Conservation (phyloP, 495 filamentous ascomycete genomes). For the Oidiodendron maius region DNA sequence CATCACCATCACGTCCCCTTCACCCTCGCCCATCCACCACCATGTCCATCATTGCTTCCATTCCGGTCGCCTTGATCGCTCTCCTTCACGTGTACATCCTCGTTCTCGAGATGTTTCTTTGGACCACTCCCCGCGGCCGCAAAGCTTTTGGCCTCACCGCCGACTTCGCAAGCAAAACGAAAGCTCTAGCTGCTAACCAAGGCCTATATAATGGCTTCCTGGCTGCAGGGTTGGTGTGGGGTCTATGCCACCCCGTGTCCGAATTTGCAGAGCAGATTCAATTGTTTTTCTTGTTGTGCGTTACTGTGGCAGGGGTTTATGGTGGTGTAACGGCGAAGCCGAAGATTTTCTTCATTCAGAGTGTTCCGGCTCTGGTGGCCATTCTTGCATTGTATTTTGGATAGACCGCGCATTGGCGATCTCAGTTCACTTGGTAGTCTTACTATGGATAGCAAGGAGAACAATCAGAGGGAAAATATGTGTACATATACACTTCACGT, state of each 20-base stretch:
- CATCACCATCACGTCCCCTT: too few species aligned
- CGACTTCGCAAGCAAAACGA: slow-evolving; percentile 24
- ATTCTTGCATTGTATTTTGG: slow-evolving; percentile 2
- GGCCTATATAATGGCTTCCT: slow-evolving; percentile 33
- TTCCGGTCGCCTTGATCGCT: slow-evolving; percentile 19
- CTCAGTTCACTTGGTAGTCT: too few species aligned
- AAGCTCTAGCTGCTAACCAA: slow-evolving; percentile 27
- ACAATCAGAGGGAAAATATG: too few species aligned
- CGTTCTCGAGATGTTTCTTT: slow-evolving; percentile 27
- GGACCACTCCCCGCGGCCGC: slow-evolving; percentile 25
- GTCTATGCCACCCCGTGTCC: slow-evolving; percentile 21
- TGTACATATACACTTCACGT: too few species aligned
- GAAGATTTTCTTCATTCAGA: slow-evolving; percentile 26
- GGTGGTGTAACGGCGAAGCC: slow-evolving; percentile 22
- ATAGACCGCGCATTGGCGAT: too few species aligned
- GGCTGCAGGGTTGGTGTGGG: slow-evolving; percentile 27
- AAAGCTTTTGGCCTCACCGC: slow-evolving; percentile 24
- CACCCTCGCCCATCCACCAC: slow-evolving; percentile 4
- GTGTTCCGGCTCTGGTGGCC: slow-evolving; percentile 17
- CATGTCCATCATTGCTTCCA: slow-evolving; percentile 21
- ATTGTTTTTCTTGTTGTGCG: slow-evolving; percentile 27
- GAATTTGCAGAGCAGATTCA: slow-evolving; percentile 24
- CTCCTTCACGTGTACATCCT: slow-evolving; percentile 29
- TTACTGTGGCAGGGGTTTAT: slow-evolving; percentile 26
- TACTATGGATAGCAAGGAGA: too few species aligned